phyloP scores from a whole-genome alignment of 164 flowering plant species.

The Chimonanthus salicifolius region DNA sequence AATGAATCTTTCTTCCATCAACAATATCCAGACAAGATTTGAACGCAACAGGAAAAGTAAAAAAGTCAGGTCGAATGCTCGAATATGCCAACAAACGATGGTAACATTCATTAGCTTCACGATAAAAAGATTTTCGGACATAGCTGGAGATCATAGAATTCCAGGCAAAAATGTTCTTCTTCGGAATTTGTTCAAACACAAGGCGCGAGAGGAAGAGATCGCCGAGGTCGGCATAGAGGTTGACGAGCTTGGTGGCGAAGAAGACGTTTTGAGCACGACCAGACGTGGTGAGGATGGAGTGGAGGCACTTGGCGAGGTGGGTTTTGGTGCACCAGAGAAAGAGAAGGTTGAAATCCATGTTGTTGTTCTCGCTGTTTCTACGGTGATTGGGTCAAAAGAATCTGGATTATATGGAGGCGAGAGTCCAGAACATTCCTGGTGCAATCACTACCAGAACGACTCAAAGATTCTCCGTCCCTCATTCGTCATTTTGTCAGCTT shows the following conservation, averaged over 20 bases:
- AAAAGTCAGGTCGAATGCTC: constrained; percentile 51
- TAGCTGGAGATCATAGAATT: constrained; percentile 59
- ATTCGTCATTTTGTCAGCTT: too few relatives aligned
- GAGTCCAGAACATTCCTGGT: too few relatives aligned
- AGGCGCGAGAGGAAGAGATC: constrained; percentile 31
- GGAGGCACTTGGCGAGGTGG: constrained; percentile 40
- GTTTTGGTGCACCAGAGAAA: constrained; percentile 39
- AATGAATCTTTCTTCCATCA: constrained; percentile 53
- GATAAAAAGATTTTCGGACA: constrained; percentile 38
- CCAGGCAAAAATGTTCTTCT: constrained; percentile 55
- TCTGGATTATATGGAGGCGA: too few relatives aligned
- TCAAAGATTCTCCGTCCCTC: too few relatives aligned
- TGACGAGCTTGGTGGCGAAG: constrained; percentile 51
- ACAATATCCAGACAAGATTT: constrained; percentile 48
- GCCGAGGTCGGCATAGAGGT: constrained; percentile 46
- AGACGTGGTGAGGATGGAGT: constrained; percentile 50
- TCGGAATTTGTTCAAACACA: constrained; percentile 37
- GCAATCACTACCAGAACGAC: too few relatives aligned
- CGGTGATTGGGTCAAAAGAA: too few relatives aligned
- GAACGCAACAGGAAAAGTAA: constrained; percentile 61
- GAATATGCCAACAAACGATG: constrained; percentile 26
- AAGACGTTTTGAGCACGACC: constrained; percentile 38
- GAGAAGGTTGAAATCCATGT: constrained; percentile 37
- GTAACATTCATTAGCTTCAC: constrained; percentile 41
- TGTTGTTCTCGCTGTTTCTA: not conserved